Evolutionary conservation across 495 filamentous ascomycete genomes (phyloP).

Genomic region (Trichoderma orchidacearum): DNA sequence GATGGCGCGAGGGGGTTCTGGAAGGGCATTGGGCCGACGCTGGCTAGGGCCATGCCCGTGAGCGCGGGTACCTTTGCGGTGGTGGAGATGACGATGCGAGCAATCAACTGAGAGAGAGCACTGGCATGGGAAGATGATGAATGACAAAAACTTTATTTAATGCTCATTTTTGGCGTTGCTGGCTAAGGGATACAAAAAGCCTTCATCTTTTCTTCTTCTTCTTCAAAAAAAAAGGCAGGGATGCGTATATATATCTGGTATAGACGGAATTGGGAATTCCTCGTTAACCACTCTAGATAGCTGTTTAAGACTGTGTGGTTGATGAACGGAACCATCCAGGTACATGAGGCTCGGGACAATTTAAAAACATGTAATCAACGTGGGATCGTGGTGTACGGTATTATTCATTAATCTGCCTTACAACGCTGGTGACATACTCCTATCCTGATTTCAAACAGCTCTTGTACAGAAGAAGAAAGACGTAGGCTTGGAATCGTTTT

Average conservation of each 20-base stretch:
- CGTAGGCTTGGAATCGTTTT: too few species aligned
- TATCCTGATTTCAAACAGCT: too few species aligned
- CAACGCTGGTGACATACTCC: too few species aligned
- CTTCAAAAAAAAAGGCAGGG: neutral
- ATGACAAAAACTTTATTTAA: neutral
- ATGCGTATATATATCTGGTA: neutral
- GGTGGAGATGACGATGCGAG: conserved; percentile 50
- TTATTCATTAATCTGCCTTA: too few species aligned
- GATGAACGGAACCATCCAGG: neutral
- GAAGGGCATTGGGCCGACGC: conserved; percentile 89
- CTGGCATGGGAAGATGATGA: neutral
- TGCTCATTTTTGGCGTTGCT: neutral
- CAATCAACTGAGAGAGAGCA: conserved; percentile 23
- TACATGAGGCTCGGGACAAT: conserved; percentile 7
- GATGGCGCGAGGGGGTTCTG: conserved; percentile 84
- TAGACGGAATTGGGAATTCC: neutral
- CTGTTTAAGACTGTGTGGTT: neutral
- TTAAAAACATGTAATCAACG: neutral
- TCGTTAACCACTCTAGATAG: conserved; percentile 4
- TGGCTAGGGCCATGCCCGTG: conserved; percentile 94
- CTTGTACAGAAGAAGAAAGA: too few species aligned
- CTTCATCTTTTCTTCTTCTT: neutral
- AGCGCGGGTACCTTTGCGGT: conserved; percentile 93
- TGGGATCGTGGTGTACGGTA: too few species aligned
- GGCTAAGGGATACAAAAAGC: neutral